These are phyloP conservation scores for Vitis hybrid DNA, from an alignment of 177 flowering plant species.

Conservation along the genomic window DNA sequence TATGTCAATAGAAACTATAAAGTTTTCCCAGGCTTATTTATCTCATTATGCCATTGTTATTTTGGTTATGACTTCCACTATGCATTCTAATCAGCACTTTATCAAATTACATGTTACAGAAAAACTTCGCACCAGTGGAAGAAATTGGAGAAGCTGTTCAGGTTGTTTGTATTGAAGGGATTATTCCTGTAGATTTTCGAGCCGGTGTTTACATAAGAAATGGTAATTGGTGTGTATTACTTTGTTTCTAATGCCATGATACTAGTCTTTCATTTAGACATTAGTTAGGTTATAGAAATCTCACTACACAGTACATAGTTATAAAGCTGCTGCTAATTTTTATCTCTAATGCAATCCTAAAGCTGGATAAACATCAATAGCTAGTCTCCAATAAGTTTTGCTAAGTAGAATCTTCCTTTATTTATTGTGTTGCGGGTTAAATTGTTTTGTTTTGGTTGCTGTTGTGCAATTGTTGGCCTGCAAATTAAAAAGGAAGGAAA, in stretches of 20 bases:
- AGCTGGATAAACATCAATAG: too few species aligned
- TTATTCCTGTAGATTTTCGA: slow-evolving; percentile 37
- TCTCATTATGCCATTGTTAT: background rate
- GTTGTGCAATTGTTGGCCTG: too few species aligned
- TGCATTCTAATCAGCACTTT: background rate
- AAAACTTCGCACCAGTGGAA: slow-evolving; percentile 41
- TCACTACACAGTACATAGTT: background rate
- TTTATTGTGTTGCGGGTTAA: too few species aligned
- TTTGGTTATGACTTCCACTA: background rate
- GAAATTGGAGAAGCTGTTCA: slow-evolving; percentile 25
- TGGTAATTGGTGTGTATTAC: slow-evolving; percentile 21
- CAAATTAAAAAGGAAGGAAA: too few species aligned
- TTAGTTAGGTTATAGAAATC: background rate
- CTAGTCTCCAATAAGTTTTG: too few species aligned
- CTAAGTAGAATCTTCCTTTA: too few species aligned
- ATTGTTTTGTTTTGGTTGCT: too few species aligned
- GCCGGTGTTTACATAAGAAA: slow-evolving; percentile 47
- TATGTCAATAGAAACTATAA: background rate
- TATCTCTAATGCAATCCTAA: too few species aligned
- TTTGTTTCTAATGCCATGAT: background rate
- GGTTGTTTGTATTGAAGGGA: slow-evolving; percentile 26
- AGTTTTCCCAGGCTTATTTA: background rate
- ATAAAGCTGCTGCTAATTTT: too few species aligned
- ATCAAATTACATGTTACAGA: slow-evolving; percentile 15
- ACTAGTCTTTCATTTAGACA: slow-evolving; percentile 9